Evolutionary conservation across 495 filamentous ascomycete species (phyloP).

Genomic region (Xylaria longipes): DNA sequence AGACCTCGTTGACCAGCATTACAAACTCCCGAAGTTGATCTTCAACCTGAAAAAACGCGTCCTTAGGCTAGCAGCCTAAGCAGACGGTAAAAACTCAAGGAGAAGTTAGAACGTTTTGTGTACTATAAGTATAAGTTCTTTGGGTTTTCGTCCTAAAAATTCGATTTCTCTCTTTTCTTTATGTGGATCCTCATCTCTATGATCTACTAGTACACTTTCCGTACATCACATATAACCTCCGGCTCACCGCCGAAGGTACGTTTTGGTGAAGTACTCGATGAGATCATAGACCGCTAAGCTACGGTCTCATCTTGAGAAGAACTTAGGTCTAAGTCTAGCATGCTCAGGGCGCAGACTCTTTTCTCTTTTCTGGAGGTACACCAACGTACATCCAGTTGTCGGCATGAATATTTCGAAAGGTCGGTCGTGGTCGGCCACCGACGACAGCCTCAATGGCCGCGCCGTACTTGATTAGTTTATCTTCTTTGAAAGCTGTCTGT

Average conservation of each 20-base stretch:
- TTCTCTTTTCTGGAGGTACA: background rate
- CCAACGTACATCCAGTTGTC: conserved; percentile 23
- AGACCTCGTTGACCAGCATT: too few relatives aligned
- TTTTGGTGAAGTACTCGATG: background rate
- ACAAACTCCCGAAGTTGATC: too few relatives aligned
- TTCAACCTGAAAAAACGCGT: too few relatives aligned
- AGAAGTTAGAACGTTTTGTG: background rate
- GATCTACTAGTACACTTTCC: background rate
- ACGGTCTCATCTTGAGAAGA: background rate
- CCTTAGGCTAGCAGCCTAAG: background rate
- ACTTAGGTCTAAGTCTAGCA: background rate
- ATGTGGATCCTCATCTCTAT: background rate
- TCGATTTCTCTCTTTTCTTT: background rate
- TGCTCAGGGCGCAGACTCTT: background rate
- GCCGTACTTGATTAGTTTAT: conserved; percentile 65
- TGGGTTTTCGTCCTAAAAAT: background rate
- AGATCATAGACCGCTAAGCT: background rate
- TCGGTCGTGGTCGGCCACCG: conserved; percentile 36
- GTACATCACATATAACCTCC: background rate
- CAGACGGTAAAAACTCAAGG: background rate
- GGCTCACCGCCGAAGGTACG: background rate
- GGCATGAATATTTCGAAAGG: conserved; percentile 37
- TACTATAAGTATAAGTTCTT: background rate
- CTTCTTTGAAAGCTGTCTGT: conserved; percentile 69
- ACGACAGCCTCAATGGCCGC: conserved; percentile 67